Base-by-base conservation (phyloP, 805 yeast species). In the Priceomyces fermenticarens region DNA sequence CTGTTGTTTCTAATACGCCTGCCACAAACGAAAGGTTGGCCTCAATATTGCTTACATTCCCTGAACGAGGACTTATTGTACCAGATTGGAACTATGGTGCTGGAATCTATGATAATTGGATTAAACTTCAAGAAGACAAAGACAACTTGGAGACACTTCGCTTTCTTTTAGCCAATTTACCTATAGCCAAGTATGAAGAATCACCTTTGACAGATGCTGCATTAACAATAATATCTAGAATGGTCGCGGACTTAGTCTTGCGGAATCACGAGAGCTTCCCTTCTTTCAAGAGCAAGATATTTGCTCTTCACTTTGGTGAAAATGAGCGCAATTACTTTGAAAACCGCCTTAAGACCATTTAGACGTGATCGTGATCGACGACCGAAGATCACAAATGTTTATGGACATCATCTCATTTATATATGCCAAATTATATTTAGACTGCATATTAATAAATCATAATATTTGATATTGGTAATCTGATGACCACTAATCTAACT, bases 71-170 rank as follows among this genome's bases (percentile, higher is more conserved):
- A 7, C 46, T 47, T 16, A 59, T 56, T 16, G 63, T 76, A 10
- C 58, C 75, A 3, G 67, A 65, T 30, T 83, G 85, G 84, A 60
- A 66, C 14, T 60, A 59, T 25, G 86, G 87, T 1, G 78, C 84
- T 20, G 82, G 77, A 0, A 64, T 84, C 4, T 85, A 77, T 55
- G 65, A 68, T 28, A 68, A 70, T 27, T 85, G 75, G 52, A 51
- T 81, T 30, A 57, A 63, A 10, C 44, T 75, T 2, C 20, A 42
- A 6, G 26, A 38, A 53, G 15, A 34, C 3, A 55, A 57, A 11
- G 43, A 48, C 3, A 30, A 28, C 42, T 42, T 35, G 13, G 41
- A 49, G 2, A 44, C 58, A 1, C 45, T 80, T 23, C 62, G 65
- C 11, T 63, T 62, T 16, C 55, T 83, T 33, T 53, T 79, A 10